phyloP scores from a whole-genome alignment of 495 filamentous ascomycete species.

The Xylaria telfairii region DNA sequence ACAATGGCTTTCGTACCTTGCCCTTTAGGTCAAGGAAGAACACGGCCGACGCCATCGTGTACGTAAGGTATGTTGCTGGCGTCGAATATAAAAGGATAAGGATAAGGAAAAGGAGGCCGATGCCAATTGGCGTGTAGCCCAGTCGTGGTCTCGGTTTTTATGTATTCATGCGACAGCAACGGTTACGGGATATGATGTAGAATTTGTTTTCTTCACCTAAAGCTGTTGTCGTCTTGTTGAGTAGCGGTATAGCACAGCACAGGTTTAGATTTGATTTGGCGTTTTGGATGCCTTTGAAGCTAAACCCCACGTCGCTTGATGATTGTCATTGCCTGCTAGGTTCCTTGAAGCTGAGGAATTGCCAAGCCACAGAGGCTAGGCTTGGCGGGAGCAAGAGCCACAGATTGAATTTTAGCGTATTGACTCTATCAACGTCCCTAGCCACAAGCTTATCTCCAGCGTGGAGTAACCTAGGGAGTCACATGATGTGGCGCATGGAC shows the following conservation, averaged over 20 bases:
- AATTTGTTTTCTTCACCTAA: background rate
- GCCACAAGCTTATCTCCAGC: background rate
- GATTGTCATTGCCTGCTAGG: background rate
- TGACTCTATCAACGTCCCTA: too few relatives aligned
- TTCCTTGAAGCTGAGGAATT: constrained; percentile 17
- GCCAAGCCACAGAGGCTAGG: constrained; percentile 28
- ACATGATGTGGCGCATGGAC: constrained; percentile 22
- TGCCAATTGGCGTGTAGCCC: constrained; percentile 39
- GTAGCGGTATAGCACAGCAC: constrained; percentile 10
- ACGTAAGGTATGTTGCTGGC: constrained; percentile 15
- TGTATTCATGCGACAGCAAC: constrained; percentile 32
- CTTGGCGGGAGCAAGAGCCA: background rate
- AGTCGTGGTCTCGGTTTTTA: constrained; percentile 22
- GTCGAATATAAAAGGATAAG: constrained; percentile 27
- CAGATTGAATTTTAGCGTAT: constrained; percentile 12
- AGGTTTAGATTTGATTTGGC: too few relatives aligned
- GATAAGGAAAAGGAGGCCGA: constrained; percentile 21
- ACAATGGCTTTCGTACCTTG: constrained; percentile 69
- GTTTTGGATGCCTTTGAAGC: constrained; percentile 26
- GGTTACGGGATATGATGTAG: background rate
- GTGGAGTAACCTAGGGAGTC: background rate
- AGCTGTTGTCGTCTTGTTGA: constrained; percentile 6
- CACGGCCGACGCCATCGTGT: constrained; percentile 91
- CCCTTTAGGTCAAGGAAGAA: constrained; percentile 99
- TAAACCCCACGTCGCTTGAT: constrained; percentile 39